Conservation (phyloP, 768 basidiomycete genomes). For the Russula olivacea region DNA sequence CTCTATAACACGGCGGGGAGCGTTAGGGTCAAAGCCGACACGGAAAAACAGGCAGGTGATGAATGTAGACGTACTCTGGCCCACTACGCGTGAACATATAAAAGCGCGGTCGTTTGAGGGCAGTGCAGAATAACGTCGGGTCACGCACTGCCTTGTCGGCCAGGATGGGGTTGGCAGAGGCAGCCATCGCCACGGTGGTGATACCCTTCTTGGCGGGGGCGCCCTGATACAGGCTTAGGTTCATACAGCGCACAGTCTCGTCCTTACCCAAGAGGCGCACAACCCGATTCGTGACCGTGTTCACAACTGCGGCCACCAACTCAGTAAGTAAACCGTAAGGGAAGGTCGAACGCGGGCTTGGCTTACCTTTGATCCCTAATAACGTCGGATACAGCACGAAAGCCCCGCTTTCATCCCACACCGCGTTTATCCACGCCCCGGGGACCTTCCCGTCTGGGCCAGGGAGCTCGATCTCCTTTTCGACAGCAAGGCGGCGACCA, state of each 20-base stretch:
- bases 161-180: constrained; percentile 91
- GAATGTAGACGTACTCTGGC: constrained; percentile 58
- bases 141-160: constrained; percentile 80
- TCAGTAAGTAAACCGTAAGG: constrained; percentile 6
- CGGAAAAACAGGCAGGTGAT: background rate
- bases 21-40: background rate
- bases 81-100: constrained; percentile 90
- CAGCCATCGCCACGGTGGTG: constrained; percentile 88
- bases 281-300: constrained; percentile 90
- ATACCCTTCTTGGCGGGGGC: constrained; percentile 82
- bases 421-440: constrained; percentile 77
- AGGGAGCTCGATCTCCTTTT: constrained; percentile 83
- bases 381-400: constrained; percentile 92
- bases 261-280: constrained; percentile 87
- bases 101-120: constrained; percentile 88
- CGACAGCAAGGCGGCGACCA: constrained; percentile 88
- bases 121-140: constrained; percentile 89
- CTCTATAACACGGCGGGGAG: constrained; percentile 40
- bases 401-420: constrained; percentile 98
- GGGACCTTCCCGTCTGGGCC: constrained; percentile 66
- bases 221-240: constrained; percentile 88
- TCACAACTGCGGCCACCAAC: constrained; percentile 59
- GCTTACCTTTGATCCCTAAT: constrained; percentile 86
- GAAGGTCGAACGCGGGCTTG: background rate
- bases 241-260: constrained; percentile 85